Evolutionary conservation across 495 filamentous ascomycete genomes (phyloP).

Genomic region (Penicillium chermesinum): DNA sequence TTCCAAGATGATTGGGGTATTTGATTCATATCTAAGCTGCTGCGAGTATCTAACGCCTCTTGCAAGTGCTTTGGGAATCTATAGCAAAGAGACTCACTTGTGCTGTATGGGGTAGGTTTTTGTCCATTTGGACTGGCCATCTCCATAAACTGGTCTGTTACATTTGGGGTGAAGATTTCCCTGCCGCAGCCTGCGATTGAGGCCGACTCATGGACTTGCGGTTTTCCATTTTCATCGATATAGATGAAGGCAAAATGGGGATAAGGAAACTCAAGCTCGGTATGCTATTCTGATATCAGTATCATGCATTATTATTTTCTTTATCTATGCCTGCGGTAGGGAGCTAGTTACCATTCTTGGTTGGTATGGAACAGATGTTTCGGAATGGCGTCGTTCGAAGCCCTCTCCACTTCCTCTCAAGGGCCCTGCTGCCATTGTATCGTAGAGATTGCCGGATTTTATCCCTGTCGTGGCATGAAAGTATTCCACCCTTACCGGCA

Average conservation of each 20-base stretch:
- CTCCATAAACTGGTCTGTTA: conserved; percentile 29
- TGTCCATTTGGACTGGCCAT: conserved; percentile 25
- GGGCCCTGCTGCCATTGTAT: conserved; percentile 16
- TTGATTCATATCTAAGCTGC: too few species aligned
- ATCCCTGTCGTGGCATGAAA: too few species aligned
- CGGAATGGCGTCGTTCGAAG: conserved; percentile 23
- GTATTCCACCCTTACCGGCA: too few species aligned
- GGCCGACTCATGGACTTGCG: conserved; percentile 27
- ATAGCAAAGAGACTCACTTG: too few species aligned
- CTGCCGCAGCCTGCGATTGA: conserved; percentile 30
- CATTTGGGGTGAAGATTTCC: conserved; percentile 27
- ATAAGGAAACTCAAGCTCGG: conserved; percentile 21
- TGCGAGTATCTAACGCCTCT: too few species aligned
- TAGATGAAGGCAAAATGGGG: conserved; percentile 39
- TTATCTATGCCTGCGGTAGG: not conserved
- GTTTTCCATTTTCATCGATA: conserved; percentile 28
- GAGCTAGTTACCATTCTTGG: conserved; percentile 14
- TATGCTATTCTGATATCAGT: not conserved
- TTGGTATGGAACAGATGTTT: conserved; percentile 11
- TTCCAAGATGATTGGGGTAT: too few species aligned
- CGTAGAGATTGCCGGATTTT: too few species aligned
- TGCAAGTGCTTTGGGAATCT: too few species aligned
- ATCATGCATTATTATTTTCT: not conserved
- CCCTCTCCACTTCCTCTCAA: conserved; percentile 9
- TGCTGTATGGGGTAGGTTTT: not conserved